Evolutionary conservation across 768 basidiomycete species (phyloP).

Genomic region (Rhodocollybia butyracea): DNA sequence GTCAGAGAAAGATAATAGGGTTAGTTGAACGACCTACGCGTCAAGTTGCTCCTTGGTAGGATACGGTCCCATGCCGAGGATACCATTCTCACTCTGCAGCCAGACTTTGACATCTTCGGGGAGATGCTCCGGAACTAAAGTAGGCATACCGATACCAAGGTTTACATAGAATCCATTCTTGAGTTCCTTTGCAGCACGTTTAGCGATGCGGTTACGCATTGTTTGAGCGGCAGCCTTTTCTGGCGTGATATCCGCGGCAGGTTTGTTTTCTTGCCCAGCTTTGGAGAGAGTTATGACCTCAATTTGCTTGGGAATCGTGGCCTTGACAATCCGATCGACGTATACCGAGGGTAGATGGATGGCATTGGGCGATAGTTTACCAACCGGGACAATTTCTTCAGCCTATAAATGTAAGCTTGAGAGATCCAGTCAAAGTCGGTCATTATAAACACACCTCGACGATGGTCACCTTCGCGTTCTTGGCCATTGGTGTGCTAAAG

Average conservation of each 20-base stretch:
- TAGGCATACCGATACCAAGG: constrained; percentile 89
- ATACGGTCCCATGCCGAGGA: constrained; percentile 89
- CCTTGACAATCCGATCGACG: constrained; percentile 83
- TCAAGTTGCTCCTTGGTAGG: constrained; percentile 78
- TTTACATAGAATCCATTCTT: constrained; percentile 88
- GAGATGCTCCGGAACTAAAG: constrained; percentile 78
- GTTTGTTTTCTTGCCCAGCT: constrained; percentile 19
- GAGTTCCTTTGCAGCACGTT: constrained; percentile 85
- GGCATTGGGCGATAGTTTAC: constrained; percentile 74
- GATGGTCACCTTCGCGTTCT: constrained; percentile 85
- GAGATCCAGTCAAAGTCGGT: not conserved
- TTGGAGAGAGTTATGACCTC: constrained; percentile 68
- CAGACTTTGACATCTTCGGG: constrained; percentile 76
- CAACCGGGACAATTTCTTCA: constrained; percentile 84
- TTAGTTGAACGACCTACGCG: constrained; percentile 41
- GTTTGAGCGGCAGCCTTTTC: constrained; percentile 53
- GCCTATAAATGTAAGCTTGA: constrained; percentile 48
- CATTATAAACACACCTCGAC: constrained; percentile 62
- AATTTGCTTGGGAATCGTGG: constrained; percentile 73
- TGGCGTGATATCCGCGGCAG: constrained; percentile 28
- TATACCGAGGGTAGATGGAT: constrained; percentile 86
- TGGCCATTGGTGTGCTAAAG: constrained; percentile 84
- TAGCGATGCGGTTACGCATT: constrained; percentile 73
- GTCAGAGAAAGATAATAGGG: constrained; percentile 3
- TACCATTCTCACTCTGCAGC: constrained; percentile 90